Conservation (phyloP, 495 filamentous ascomycete genomes). For the Talaromyces ruber region DNA sequence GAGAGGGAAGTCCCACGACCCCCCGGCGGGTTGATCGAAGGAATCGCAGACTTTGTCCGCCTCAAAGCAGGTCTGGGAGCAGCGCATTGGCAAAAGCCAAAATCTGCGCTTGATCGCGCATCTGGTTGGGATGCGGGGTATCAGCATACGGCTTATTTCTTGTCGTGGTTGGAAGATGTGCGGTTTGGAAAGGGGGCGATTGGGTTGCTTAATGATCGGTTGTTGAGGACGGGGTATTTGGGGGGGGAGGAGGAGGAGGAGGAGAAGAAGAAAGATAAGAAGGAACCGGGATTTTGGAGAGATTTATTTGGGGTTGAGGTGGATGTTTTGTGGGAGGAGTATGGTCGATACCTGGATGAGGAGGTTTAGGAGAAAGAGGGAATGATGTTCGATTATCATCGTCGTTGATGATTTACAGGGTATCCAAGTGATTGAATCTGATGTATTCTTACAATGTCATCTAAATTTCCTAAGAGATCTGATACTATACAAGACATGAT, state of each 20-base stretch:
- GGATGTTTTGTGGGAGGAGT: conserved; percentile 66
- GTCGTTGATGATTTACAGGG: not conserved
- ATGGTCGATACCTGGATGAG: conserved; percentile 39
- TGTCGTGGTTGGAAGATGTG: conserved; percentile 60
- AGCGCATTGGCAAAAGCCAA: conserved; percentile 71
- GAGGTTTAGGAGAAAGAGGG: not conserved
- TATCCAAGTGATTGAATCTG: not conserved
- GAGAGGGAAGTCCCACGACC: conserved; percentile 14
- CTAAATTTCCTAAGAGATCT: not conserved
- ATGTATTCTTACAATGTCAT: conserved; percentile 2
- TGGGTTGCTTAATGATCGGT: conserved; percentile 60
- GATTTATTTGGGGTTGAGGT: conserved; percentile 56
- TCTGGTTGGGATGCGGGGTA: conserved; percentile 83
- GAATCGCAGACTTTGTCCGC: conserved; percentile 90
- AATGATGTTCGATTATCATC: not conserved
- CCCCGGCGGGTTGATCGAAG: conserved; percentile 81
- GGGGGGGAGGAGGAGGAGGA: conserved; percentile 18
- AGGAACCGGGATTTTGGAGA: conserved; percentile 53
- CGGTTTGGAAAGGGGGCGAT: conserved; percentile 68
- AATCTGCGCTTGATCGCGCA: conserved; percentile 33
- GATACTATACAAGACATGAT: conserved; percentile 6
- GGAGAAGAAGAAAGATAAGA: conserved; percentile 43
- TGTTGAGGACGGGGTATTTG: conserved; percentile 44
- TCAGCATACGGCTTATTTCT: conserved; percentile 85
- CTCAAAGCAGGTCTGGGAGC: conserved; percentile 64